These are phyloP conservation scores for Dentipellis fragilis DNA, from an alignment of 768 basidiomycete species.

Conservation along the genomic window DNA sequence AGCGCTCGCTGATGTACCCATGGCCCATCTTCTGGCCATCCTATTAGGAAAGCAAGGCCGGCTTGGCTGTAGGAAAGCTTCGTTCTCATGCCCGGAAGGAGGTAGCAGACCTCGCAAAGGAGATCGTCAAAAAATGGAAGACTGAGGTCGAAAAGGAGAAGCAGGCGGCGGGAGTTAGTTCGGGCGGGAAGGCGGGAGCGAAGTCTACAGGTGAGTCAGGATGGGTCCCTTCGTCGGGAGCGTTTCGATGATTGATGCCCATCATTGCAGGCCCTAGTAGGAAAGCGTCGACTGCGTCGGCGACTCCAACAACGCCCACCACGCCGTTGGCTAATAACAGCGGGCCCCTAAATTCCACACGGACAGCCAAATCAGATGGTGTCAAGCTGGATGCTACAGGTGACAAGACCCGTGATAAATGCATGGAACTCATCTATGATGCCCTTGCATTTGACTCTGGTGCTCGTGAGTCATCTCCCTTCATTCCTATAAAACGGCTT, in stretches of 20 bases:
- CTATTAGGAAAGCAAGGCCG: slow-evolving; percentile 79
- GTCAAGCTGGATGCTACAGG: slow-evolving; percentile 45
- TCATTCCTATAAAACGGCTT: not conserved
- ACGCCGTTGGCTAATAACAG: slow-evolving; percentile 7
- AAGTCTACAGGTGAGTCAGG: slow-evolving; percentile 29
- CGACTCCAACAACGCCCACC: slow-evolving; percentile 4
- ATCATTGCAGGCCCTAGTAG: slow-evolving; percentile 13
- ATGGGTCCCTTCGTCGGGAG: no score
- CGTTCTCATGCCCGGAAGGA: slow-evolving; percentile 62
- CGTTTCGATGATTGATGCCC: no score
- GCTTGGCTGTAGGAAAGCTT: slow-evolving; percentile 87
- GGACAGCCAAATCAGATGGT: slow-evolving; percentile 66
- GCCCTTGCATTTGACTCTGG: slow-evolving; percentile 79
- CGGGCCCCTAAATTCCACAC: slow-evolving; percentile 25
- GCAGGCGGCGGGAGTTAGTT: slow-evolving; percentile 30
- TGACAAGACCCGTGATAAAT: slow-evolving; percentile 78
- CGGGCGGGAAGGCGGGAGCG: not conserved
- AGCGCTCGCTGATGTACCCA: not conserved
- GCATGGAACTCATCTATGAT: slow-evolving; percentile 85
- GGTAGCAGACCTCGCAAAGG: slow-evolving; percentile 78
- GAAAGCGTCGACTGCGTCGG: slow-evolving; percentile 16
- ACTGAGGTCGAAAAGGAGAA: slow-evolving; percentile 63
- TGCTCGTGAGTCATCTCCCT: slow-evolving; percentile 55
- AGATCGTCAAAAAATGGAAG: slow-evolving; percentile 90
- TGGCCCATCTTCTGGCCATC: not conserved